A percentile compares a stretch with the other conserved stretches of the same genome.
Conservation (phyloP, 441 rosid genomes). For the Euphorbia schlechtendalii region DNA sequence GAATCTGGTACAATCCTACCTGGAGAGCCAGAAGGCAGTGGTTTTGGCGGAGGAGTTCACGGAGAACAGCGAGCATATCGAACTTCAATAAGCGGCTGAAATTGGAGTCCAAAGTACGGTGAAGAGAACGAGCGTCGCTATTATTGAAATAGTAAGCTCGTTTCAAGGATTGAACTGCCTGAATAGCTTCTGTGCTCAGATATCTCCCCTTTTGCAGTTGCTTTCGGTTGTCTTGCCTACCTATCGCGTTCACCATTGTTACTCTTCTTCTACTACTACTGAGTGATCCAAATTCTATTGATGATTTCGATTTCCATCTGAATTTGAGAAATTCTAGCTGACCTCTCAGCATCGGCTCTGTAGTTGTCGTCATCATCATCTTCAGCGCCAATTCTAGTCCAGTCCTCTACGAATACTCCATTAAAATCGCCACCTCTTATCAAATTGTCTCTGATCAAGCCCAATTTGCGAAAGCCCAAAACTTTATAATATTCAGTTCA, state of each 20-base stretch:
- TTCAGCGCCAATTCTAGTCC: not conserved
- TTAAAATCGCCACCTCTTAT: not conserved
- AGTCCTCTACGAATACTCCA: not conserved
- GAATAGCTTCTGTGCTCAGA: conserved; percentile 88
- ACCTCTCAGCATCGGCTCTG: no score
- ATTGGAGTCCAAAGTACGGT: conserved; percentile 37
- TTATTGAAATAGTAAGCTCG: conserved; percentile 35
- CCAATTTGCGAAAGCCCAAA: not conserved
- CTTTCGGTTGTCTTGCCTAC: conserved; percentile 37
- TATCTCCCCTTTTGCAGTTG: conserved; percentile 71
- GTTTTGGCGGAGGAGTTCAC: no score
- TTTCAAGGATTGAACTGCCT: conserved; percentile 66
- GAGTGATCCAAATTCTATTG: no score
- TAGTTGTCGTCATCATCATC: not conserved
- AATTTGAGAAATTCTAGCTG: no score
- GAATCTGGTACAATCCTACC: conserved; percentile 23
- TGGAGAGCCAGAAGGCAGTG: conserved; percentile 50
- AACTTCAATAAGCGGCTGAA: conserved; percentile 72
- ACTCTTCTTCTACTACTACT: no score
- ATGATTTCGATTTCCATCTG: no score
- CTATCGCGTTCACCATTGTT: no score
- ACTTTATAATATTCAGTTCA: no score
- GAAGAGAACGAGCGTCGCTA: conserved; percentile 21
- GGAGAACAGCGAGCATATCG: conserved; percentile 59
- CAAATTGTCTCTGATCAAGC: not conserved